Evolutionary conservation across 2,329 filamentous ascomycete species (phyloP), one percentile per base, ranked within the genome.

Genomic region (Ophiostoma sp.): DNA sequence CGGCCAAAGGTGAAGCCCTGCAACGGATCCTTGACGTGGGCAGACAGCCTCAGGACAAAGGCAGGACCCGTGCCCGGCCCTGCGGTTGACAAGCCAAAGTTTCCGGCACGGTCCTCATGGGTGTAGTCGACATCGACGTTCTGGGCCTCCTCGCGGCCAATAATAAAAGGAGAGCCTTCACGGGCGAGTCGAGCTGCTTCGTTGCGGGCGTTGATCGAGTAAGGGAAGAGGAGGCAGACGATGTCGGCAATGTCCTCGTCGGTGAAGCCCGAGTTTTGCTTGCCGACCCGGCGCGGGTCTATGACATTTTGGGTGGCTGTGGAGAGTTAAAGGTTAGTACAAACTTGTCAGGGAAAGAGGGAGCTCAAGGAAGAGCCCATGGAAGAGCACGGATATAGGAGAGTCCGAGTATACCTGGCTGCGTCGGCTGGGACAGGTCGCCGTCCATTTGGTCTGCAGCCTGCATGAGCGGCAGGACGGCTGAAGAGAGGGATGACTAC

Each of bases 1-100:
- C 96, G 90, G 39, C 96, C 96, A 81, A 99, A 98, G 59, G 89
- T 88, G 82, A 97, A 98, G 50, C 96, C 96, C 70, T 89, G 83
- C 2, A 84, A 79, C 7, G 91, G 89, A 77, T 92, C 87, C 79
- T 92, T 93, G 74, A 93, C 85, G 6, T 84, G 81, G 6, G 93
- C 91, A 0, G 94, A 97, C 76, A 98, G 87, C 70, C 93, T 89
- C 64, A 98, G 84, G 2, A 93, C 93, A 69, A 98, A 88, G 79
- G 95, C 93, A 78, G 90, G 84, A 75, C 85, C 85, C 3, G 72
- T 52, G 52, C 87, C 85, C 50, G 87, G 82, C 70, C 85, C 84
- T 74, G 84, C 82, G 1, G 85, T 85, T 57, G 84, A 82, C 73
- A 93, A 83, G 25, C 82, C 82, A 77, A 89, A 88, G 70, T 83